Conservation (phyloP, 352 stramenopile genomes). For the Thraustochytrium striatum region DNA sequence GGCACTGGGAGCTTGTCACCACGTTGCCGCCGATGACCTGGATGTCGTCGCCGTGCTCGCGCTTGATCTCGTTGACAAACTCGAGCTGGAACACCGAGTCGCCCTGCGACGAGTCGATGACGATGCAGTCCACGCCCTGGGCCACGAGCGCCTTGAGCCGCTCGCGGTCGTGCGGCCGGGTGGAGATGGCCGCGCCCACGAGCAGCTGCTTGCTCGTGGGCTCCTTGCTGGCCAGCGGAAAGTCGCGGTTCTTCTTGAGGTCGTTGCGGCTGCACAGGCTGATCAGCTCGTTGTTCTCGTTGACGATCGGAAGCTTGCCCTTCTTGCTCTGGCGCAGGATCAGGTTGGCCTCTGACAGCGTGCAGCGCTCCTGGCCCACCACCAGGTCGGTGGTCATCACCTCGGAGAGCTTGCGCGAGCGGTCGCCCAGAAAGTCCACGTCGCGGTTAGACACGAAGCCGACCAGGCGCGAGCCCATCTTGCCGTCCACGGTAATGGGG, state of each 20-base stretch:
- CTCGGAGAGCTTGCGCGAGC: slow-evolving; percentile 69
- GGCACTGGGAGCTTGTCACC: slow-evolving; percentile 93
- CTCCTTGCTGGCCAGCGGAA: slow-evolving; percentile 87
- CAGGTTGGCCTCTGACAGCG: slow-evolving; percentile 91
- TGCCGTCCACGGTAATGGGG: slow-evolving; percentile 95
- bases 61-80: slow-evolving; percentile 83
- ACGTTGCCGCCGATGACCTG: slow-evolving; percentile 99
- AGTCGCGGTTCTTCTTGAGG: slow-evolving; percentile 95
- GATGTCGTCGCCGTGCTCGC: slow-evolving; percentile 78
- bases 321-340: slow-evolving; percentile 98
- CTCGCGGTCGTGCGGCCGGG: slow-evolving; percentile 89
- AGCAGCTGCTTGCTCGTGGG: slow-evolving; percentile 94
- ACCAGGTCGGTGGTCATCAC: slow-evolving; percentile 82
- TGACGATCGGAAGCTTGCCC: slow-evolving; percentile 98
- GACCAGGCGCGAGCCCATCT: slow-evolving; percentile 92
- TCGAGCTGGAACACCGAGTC: slow-evolving; percentile 93
- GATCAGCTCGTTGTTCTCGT: slow-evolving; percentile 93
- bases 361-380: slow-evolving; percentile 87
- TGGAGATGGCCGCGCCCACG: slow-evolving; percentile 96
- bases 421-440: slow-evolving; percentile 97
- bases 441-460: slow-evolving; percentile 99
- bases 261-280: slow-evolving; percentile 80
- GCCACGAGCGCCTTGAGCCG: slow-evolving; percentile 78
- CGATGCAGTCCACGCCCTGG: slow-evolving; percentile 96
- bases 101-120: slow-evolving; percentile 98